Base-by-base conservation (phyloP, 1,139 yeast species). In the Debaryomyces nepalensis region DNA sequence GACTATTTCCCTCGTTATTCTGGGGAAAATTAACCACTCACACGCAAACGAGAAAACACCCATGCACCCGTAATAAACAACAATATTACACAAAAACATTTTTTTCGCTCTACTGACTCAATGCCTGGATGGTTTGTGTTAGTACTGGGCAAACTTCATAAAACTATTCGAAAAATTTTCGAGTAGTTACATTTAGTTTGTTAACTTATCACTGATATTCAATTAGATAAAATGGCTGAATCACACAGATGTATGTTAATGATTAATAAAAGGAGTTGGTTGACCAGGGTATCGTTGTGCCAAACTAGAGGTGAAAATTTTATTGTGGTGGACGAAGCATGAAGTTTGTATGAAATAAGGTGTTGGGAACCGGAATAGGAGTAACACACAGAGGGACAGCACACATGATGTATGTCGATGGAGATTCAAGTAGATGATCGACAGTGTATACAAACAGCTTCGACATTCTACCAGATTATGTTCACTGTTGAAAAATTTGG, bases 221-320 rank as follows among this genome's bases (percentile, higher is more conserved):
- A 31, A 34, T 40, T 31, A 44, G 49, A 43, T 46, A 48, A 57
- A 78, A 88, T 88, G 96, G 93, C 96, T 82, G 96, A 87, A 82
- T 85, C 96, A 75, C 96, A 89, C 82, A 87, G 97, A 87, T 82
- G 93, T 84, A 84, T 78, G 90, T 84, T 58, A 48, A 29, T 14
- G 22, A 27, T 21, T 33, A 30, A 18, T 11, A 33, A 22, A 24
- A 31, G 21, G 21, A 34, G 29, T 29, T 29, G 10, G 32, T 29
- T 16, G 32, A 29, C 32, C 21, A 29, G 18, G 32, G 32, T 16
- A 8, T 29, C 18, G 20, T 18, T 10, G 21, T 16, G 12, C 12
- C 8, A 16, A 9, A 29, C n/a, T 14, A 21, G 12, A 9, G 18
- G 4, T 21, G 26, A 12, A 12, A 22, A 12, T 12, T 7, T 7